phyloP scores from a whole-genome alignment of 306 rosid species.

The Benincasa hispida region DNA sequence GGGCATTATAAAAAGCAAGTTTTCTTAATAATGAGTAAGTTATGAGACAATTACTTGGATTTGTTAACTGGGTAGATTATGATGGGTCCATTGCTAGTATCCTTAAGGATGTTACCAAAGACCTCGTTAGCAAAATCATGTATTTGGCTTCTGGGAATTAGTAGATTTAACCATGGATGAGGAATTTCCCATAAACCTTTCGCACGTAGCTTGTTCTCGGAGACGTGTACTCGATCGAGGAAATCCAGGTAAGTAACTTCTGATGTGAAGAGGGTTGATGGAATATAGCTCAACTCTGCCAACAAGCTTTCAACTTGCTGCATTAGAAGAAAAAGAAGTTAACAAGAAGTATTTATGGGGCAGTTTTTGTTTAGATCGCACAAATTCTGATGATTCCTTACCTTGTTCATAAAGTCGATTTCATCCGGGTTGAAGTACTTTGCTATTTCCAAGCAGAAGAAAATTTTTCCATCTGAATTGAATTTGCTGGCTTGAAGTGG shows the following conservation, averaged over 20 bases:
- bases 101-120: constrained; percentile 60
- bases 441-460: constrained; percentile 83
- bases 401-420: constrained; percentile 42
- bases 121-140: constrained; percentile 45
- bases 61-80: constrained; percentile 87
- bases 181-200: constrained; percentile 87
- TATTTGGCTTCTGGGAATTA: constrained; percentile 59
- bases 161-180: constrained; percentile 91
- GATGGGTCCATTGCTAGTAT: constrained; percentile 72
- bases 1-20: background rate
- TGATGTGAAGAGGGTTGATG: constrained; percentile 56
- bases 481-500: constrained; percentile 63
- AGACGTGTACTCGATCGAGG: constrained; percentile 75
- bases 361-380: background rate
- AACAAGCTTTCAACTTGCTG: constrained; percentile 56
- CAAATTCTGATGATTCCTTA: constrained; percentile 7
- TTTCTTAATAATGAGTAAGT: background rate
- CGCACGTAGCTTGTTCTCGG: constrained; percentile 50
- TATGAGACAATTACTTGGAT: constrained; percentile 37
- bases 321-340: constrained; percentile 15
- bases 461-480: constrained; percentile 54
- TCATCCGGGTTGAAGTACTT: constrained; percentile 65
- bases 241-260: constrained; percentile 78
- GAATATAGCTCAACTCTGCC: constrained; percentile 46
- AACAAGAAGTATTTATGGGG: background rate